Evolutionary conservation across 2,329 filamentous ascomycete genomes (phyloP).

Genomic region (Penicillium palitans): DNA sequence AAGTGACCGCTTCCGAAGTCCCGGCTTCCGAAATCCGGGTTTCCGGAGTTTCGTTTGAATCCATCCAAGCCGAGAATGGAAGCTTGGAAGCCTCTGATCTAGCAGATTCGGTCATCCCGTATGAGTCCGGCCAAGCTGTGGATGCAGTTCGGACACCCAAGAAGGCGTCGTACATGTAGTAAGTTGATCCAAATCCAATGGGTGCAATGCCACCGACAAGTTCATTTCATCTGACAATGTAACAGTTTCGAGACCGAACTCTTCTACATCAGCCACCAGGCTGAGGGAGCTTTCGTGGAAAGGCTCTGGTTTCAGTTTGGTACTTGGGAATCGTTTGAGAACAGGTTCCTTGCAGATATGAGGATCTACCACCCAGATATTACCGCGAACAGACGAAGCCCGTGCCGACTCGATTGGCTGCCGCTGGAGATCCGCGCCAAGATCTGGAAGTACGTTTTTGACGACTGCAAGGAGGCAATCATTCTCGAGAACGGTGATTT

Average conservation of each 20-base stretch:
- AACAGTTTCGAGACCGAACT: not conserved
- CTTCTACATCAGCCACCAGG: not conserved
- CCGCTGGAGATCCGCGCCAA: not conserved
- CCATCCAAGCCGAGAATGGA: not conserved
- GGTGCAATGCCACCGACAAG: not conserved
- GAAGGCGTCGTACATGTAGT: not conserved
- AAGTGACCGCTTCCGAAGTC: not conserved
- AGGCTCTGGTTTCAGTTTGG: not conserved
- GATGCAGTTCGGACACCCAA: not conserved
- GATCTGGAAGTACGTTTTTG: not conserved
- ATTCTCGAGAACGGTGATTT: not conserved
- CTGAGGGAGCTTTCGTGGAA: too few relatives aligned
- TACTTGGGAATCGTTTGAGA: not conserved
- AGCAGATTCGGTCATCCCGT: not conserved
- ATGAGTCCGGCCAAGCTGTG: not conserved
- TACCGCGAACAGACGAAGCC: not conserved
- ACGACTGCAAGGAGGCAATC: not conserved
- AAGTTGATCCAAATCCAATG: not conserved
- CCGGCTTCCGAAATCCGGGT: not conserved
- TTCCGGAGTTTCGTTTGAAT: not conserved
- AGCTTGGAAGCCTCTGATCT: too few relatives aligned
- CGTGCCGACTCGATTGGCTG: not conserved
- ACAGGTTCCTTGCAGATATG: not conserved
- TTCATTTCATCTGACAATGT: not conserved
- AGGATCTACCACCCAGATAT: not conserved